Evolutionary conservation across 768 basidiomycete species (phyloP).

Genomic region (Xerocomellus amylosporus): DNA sequence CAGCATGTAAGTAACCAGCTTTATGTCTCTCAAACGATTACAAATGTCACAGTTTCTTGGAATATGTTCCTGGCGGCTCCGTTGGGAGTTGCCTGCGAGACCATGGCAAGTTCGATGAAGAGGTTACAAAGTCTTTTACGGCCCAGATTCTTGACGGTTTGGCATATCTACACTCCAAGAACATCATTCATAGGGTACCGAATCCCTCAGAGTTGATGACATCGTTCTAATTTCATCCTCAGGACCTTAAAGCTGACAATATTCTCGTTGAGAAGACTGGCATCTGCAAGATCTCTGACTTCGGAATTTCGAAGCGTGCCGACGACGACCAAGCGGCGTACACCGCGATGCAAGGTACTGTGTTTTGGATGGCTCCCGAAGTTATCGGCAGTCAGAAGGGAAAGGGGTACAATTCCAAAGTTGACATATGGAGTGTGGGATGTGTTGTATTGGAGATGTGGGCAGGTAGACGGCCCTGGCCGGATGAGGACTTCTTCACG

Average conservation of each 20-base stretch:
- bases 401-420: slow-evolving; percentile 92
- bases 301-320: slow-evolving; percentile 96
- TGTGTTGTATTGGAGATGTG: slow-evolving; percentile 99
- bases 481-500: slow-evolving; percentile 81
- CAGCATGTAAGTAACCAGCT: slow-evolving; percentile 72
- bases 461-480: slow-evolving; percentile 95
- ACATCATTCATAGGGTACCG: slow-evolving; percentile 87
- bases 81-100: slow-evolving; percentile 87
- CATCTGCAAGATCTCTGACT: slow-evolving; percentile 96
- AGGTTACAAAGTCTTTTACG: slow-evolving; percentile 90
- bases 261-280: slow-evolving; percentile 93
- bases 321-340: slow-evolving; percentile 81
- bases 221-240: slow-evolving; percentile 9
- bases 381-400: slow-evolving; percentile 78
- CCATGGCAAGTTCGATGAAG: slow-evolving; percentile 90
- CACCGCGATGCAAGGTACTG: slow-evolving; percentile 95
- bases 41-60: slow-evolving; percentile 72
- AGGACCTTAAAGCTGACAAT: slow-evolving; percentile 98
- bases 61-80: slow-evolving; percentile 98
- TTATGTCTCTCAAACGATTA: background rate
- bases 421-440: slow-evolving; percentile 98
- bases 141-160: slow-evolving; percentile 88
- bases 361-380: slow-evolving; percentile 99
- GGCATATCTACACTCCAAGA: slow-evolving; percentile 87
- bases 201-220: background rate